Evolutionary conservation across 2,329 filamentous ascomycete species (phyloP), one percentile per base, ranked within the genome.

Genomic region (Tolypocladium album): DNA sequence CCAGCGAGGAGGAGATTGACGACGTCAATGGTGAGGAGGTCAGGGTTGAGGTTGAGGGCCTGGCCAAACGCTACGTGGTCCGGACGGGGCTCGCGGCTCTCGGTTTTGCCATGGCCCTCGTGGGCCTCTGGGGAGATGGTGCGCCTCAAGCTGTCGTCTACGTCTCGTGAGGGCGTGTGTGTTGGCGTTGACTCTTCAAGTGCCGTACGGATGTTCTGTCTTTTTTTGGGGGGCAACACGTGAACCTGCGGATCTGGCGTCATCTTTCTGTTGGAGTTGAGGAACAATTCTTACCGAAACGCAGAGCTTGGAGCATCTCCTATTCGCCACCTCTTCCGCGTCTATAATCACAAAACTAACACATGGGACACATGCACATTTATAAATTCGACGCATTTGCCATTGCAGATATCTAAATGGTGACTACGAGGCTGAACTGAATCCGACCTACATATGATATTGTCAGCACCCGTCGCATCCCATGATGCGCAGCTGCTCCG

Each of bases 111-210:
- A 80, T 88, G 76, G 80, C 84, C 24, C 77, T 88, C 22, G 73
- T 88, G 42, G 85, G 85, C 20, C 82, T 88, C 67, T 88, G 85
- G 85, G 85, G 85, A 6, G 85, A 87, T 69, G 83, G 84, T 34
- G 76, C 75, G 24, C 66, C 72, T 27, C 68, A 71, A 63, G 63
- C 71, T 47, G 66, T 69, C 43, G 67, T 73, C 58, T 71, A 72
- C 47, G 66, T 73, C 55, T 70, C 72, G 58, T 75, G 65, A 67
- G 58, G 24, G 50, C 15, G 17, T 12, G 27, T 9, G 24, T 15
- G 45, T 17, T 27, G 22, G 20, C 27, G 20, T 55, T 38, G 24
- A 9, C 9, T 27, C 17, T 53, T 20, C 34, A 20, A 31, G 47
- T 52, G 11, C 31, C 3, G 12, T 20, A 12, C 7, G 50, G 47